Conservation (phyloP, 108 stramenopile species). For the Fistulifera solaris region DNA sequence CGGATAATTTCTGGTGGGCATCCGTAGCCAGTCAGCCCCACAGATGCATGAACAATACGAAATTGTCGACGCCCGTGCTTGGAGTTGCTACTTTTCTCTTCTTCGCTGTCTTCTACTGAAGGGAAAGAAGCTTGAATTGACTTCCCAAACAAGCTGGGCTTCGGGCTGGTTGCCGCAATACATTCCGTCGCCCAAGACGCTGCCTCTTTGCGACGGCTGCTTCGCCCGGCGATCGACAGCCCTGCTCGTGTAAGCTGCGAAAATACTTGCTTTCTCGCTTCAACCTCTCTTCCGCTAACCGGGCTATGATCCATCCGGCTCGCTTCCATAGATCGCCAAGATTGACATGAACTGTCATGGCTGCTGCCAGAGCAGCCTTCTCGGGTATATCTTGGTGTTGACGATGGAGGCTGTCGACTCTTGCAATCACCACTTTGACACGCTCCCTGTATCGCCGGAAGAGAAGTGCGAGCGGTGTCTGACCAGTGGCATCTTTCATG, state of each 20-base stretch:
- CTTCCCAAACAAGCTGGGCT: neutral
- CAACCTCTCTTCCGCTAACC: slow-evolving; percentile 16
- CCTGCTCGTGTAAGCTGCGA: neutral
- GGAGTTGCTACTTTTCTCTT: neutral
- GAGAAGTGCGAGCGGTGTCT: slow-evolving; percentile 29
- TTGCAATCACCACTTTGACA: slow-evolving; percentile 10
- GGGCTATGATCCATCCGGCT: slow-evolving; percentile 25
- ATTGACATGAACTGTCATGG: slow-evolving; percentile 24
- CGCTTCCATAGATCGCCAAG: slow-evolving; percentile 36
- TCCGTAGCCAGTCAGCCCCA: slow-evolving; percentile 37
- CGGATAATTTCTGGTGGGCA: slow-evolving; percentile 42
- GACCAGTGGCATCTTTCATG: slow-evolving; percentile 24
- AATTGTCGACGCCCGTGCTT: slow-evolving; percentile 10
- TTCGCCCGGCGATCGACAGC: slow-evolving; percentile 1
- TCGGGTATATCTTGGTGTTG: slow-evolving; percentile 6
- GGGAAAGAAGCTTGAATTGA: neutral
- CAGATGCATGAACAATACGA: slow-evolving; percentile 41
- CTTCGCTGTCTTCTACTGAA: neutral
- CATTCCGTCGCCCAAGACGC: slow-evolving; percentile 6
- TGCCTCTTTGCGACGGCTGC: slow-evolving; percentile 4
- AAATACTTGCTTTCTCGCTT: slow-evolving; percentile 12
- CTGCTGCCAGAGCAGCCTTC: slow-evolving; percentile 9
- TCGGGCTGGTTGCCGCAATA: neutral
- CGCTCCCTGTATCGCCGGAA: slow-evolving; percentile 41
- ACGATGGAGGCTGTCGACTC: slow-evolving; percentile 7